These are phyloP conservation scores for Botrytis pseudocinerea DNA, from an alignment of 2,329 filamentous ascomycete genomes.

Conservation along the genomic window DNA sequence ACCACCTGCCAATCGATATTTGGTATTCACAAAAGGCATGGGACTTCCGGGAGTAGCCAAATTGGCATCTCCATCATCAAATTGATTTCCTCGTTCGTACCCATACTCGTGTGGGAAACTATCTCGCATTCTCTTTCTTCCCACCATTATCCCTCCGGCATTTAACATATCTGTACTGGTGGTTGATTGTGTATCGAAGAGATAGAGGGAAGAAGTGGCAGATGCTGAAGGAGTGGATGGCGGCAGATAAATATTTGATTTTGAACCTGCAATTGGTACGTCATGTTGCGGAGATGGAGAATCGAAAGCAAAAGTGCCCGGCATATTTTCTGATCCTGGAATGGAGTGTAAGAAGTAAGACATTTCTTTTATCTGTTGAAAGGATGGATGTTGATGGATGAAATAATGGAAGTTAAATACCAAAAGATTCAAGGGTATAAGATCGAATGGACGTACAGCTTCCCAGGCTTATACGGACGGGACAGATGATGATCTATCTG, in stretches of 20 bases:
- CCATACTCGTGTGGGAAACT: conserved; percentile 26
- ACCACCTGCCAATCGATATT: conserved; percentile 52
- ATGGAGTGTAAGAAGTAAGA: conserved; percentile 28
- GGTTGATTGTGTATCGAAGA: conserved; percentile 32
- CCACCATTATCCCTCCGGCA: conserved; percentile 13
- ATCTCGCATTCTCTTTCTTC: conserved; percentile 29
- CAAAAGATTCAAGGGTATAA: not conserved
- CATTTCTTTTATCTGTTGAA: conserved; percentile 24
- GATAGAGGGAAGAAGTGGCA: conserved; percentile 40
- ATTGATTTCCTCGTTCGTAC: conserved; percentile 13
- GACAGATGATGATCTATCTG: not conserved
- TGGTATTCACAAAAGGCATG: conserved; percentile 51
- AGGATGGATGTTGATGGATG: not conserved
- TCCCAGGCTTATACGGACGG: not conserved
- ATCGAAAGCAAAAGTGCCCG: conserved; percentile 34
- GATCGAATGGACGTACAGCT: not conserved
- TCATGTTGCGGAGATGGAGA: conserved; percentile 25
- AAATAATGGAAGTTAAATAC: not conserved
- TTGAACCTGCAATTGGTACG: conserved; percentile 37
- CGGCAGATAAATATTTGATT: conserved; percentile 46
- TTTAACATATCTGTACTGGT: not conserved
- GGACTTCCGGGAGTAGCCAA: conserved; percentile 38
- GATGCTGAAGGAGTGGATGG: conserved; percentile 45
- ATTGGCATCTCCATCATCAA: conserved; percentile 25
- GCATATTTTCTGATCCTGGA: conserved; percentile 28